These are phyloP conservation scores for Cymbopogon flexuosus DNA, from an alignment of 202 grass and related monocot genomes.

Conservation along the genomic window DNA sequence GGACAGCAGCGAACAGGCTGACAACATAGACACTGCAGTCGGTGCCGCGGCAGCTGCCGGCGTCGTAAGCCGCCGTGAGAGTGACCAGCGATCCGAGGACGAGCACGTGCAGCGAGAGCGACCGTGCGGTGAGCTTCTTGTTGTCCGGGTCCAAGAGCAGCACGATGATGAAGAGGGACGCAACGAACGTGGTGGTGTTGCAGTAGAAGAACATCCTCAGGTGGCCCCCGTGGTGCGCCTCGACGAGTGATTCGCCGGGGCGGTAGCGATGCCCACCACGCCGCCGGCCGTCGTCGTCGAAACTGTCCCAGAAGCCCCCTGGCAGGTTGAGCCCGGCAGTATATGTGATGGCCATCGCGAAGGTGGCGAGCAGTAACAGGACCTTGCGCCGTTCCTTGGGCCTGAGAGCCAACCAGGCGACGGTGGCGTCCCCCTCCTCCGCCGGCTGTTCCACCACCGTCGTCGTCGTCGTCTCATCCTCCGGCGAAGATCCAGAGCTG, in stretches of 20 bases:
- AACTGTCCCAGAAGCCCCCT: constrained; percentile 1
- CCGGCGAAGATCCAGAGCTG: too few relatives aligned
- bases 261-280: not conserved
- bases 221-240: not conserved
- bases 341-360: not conserved
- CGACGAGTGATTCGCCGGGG: not conserved
- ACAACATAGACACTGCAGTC: not conserved
- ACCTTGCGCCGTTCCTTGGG: not conserved
- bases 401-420: not conserved
- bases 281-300: not conserved
- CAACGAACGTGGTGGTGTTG: not conserved
- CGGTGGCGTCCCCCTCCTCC: too few relatives aligned
- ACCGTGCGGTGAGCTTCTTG: not conserved
- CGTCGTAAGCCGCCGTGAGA: not conserved
- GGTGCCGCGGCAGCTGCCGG: not conserved
- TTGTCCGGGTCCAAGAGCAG: not conserved
- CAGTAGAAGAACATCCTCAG: not conserved
- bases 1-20: not conserved
- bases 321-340: not conserved
- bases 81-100: not conserved
- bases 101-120: not conserved
- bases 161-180: not conserved
- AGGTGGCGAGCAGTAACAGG: not conserved
- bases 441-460: too few relatives aligned
- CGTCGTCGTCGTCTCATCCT: too few relatives aligned